Evolutionary conservation across 345 rosid species (phyloP).

Genomic region (Eucalyptus cloeziana): DNA sequence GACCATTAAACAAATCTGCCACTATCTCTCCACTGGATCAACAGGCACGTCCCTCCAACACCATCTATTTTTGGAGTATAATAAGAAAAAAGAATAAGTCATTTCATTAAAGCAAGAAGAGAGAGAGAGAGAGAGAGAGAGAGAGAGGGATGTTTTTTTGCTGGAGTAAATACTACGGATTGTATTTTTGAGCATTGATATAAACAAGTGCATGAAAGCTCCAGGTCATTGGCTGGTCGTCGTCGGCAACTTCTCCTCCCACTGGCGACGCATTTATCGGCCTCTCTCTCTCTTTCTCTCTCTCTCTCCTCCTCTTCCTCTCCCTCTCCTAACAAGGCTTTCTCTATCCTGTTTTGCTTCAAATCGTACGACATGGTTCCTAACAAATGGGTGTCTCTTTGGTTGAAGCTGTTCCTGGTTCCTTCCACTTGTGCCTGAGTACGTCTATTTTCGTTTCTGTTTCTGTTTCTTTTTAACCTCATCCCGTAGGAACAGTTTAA

Average conservation of each 20-base stretch:
- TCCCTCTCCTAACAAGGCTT: not conserved
- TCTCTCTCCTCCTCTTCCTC: not conserved
- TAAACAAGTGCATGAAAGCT: not conserved
- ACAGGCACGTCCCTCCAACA: not conserved
- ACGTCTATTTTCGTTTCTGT: not conserved
- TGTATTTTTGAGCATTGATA: not conserved
- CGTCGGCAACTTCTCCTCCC: not conserved
- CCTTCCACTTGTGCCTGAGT: not conserved
- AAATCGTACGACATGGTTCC: conserved; percentile 52
- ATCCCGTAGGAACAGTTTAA: not conserved
- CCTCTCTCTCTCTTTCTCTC: not conserved
- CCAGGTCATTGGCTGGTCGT: not conserved
- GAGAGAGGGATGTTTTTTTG: not conserved
- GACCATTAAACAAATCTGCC: not conserved
- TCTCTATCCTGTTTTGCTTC: conserved; percentile 17
- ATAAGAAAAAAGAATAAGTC: not conserved
- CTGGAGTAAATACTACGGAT: not conserved
- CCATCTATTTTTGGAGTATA: not conserved
- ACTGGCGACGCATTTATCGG: not conserved
- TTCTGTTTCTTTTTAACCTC: not conserved
- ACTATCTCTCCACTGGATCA: not conserved
- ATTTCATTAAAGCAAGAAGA: not conserved
- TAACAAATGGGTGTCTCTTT: conserved; percentile 33
- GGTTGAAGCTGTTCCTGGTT: conserved; percentile 11
- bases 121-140: not conserved